Base-by-base conservation (phyloP, 345 rosid genomes). In the Streptanthus diversifolius region DNA sequence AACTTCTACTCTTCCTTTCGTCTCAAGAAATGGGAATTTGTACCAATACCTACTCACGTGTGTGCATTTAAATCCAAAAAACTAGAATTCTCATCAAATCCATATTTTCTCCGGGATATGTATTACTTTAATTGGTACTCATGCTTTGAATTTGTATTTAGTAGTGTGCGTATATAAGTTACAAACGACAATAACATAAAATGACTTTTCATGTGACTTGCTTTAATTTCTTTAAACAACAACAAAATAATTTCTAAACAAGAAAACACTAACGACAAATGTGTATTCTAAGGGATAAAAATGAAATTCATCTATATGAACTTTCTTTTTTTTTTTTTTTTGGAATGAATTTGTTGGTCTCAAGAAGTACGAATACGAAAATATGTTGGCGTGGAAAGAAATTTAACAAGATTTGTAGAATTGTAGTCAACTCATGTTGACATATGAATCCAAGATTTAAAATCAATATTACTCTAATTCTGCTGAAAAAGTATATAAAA, bases 11-110 rank as follows among this genome's bases (percentile, higher is more conserved):
- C 64, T 90, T 76, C 98, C 97, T 87, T 88, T 87, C 53, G 88
- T 90, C 85, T 93, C 98, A 83, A 93, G 98, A 77, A 88, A 93
- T 47, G 98, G 97, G 66, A 88, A 87, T n/a, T 84, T 32, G 62
- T 90, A 93, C 24, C 83, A 80, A 78, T 93, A 93, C 91, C 97
- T 93, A 51, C 52, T 7, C 40, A 48, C 14, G 53, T 48, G 27
- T 19, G 53, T 25, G 4, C 27, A 25, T 22, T 22, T 22, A 22
- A 22, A 22, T 22, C 24, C 1, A 22, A 22, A 22, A 22, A 22
- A 22, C 24, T 22, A 2, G 2, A 22, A 2, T 22, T 22, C 24
- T 22, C 24, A 22, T 1, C 1, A 2, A 1, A 22, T 2, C 24
- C 24, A 22, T 22, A 22, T 22, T 22, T 22, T 22, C 24, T 22